A percentile compares a stretch with the other conserved stretches of the same genome.
Evolutionary conservation across 305 asterid species (phyloP).

Genomic region (Vinca major): DNA sequence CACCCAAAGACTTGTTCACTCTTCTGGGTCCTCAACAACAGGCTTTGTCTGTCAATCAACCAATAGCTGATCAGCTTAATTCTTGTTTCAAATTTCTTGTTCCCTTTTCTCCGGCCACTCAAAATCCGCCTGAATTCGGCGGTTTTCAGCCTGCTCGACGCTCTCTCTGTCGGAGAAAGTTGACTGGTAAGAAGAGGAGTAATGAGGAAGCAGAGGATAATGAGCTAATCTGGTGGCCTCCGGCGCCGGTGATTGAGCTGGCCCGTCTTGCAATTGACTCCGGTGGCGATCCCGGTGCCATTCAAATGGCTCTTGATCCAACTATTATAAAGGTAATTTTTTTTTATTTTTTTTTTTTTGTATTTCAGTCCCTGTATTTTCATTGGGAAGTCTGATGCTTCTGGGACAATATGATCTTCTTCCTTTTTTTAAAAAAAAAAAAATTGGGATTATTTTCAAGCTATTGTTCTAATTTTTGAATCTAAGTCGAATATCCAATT

Average conservation of each 20-base stretch:
- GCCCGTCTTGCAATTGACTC: slow-evolving; percentile 78
- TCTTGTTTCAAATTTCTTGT: slow-evolving; percentile 72
- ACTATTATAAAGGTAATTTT: slow-evolving; percentile 34
- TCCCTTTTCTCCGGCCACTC: slow-evolving; percentile 30
- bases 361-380: background rate
- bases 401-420: background rate
- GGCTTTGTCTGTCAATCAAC: slow-evolving; percentile 44
- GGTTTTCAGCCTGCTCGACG: slow-evolving; percentile 18
- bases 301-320: slow-evolving; percentile 70
- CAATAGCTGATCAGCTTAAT: slow-evolving; percentile 38
- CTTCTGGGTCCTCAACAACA: slow-evolving; percentile 59
- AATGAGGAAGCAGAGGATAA: slow-evolving; percentile 22
- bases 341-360: slow-evolving; percentile 10
- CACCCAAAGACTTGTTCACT: slow-evolving; percentile 54
- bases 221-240: slow-evolving; percentile 60
- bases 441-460: background rate
- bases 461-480: background rate
- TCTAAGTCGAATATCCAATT: background rate
- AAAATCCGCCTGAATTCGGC: background rate
- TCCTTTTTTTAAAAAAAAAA: too few species aligned
- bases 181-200: slow-evolving; percentile 13
- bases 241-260: slow-evolving; percentile 62
- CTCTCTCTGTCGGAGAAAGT: slow-evolving; percentile 19
- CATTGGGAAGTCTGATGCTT: too few species aligned
- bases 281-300: slow-evolving; percentile 67